Conservation (phyloP, 169 alveolate genomes). For the Plasmodium relictum region DNA sequence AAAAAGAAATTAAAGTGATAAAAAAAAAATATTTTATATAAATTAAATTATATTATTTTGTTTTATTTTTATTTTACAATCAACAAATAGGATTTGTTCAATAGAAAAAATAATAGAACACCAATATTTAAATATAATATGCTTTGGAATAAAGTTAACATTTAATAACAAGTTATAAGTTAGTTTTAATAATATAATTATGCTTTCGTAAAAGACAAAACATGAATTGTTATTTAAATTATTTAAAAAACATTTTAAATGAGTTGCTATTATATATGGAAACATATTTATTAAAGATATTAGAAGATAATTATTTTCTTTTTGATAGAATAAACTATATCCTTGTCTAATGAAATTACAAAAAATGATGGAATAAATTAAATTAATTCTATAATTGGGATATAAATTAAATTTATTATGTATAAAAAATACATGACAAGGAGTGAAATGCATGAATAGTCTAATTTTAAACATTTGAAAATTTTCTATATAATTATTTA, state of each 20-base stretch:
- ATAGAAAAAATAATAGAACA: slow-evolving; percentile 46
- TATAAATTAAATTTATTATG: slow-evolving; percentile 66
- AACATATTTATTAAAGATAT: slow-evolving; percentile 74
- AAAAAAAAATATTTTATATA: neutral
- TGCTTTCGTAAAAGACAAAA: slow-evolving; percentile 69
- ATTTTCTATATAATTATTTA: slow-evolving; percentile 72
- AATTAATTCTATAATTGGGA: slow-evolving; percentile 58
- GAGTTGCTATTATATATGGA: slow-evolving; percentile 69
- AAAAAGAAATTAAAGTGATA: neutral
- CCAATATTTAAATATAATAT: slow-evolving; percentile 49
- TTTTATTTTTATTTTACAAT: slow-evolving; percentile 21
- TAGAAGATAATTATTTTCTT: slow-evolving; percentile 23
- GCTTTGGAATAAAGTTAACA: neutral
- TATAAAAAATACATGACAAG: slow-evolving; percentile 54
- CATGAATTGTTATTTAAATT: slow-evolving; percentile 63
- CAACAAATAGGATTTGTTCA: slow-evolving; percentile 59
- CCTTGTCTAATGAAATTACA: slow-evolving; percentile 73
- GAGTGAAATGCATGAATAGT: slow-evolving; percentile 51
- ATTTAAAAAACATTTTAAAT: slow-evolving; percentile 65
- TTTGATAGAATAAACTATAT: slow-evolving; percentile 45
- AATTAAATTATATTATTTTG: neutral
- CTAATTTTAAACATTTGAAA: slow-evolving; percentile 58
- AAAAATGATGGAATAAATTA: slow-evolving; percentile 39
- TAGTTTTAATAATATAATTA: slow-evolving; percentile 63
- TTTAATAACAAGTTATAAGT: slow-evolving; percentile 38